Percentiles rank a stretch among this genome's conserved stretches.
Evolutionary conservation across 2,329 filamentous ascomycete species (phyloP).

Genomic region (Colletotrichum sp.): DNA sequence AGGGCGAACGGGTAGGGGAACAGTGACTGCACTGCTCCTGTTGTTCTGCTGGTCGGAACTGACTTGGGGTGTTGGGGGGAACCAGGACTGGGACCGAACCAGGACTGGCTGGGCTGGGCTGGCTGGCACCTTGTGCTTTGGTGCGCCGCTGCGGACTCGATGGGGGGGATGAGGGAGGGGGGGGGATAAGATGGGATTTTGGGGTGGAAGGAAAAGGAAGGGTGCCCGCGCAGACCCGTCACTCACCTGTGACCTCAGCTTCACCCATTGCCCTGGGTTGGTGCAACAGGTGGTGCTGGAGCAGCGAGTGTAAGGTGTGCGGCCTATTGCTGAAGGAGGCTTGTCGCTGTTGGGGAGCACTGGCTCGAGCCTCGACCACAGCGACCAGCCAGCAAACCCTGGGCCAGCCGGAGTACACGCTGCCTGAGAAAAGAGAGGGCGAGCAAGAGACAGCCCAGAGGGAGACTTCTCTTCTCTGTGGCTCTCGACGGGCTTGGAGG

Average conservation of each 20-base stretch:
- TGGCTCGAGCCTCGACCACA: neutral
- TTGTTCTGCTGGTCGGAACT: neutral
- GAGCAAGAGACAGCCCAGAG: neutral
- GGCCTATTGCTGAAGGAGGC: neutral
- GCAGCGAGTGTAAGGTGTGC: neutral
- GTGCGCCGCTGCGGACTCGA: conserved; percentile 15
- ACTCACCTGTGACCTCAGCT: neutral
- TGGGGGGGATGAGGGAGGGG: neutral
- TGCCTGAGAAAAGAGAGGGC: neutral
- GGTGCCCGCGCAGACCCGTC: conserved; percentile 3
- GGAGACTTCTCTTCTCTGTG: neutral
- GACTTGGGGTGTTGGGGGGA: neutral
- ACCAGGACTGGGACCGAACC: conserved; percentile 1
- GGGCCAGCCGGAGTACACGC: neutral
- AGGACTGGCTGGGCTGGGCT: conserved; percentile 12
- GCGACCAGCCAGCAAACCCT: neutral
- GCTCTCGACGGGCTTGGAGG: neutral
- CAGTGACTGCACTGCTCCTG: conserved; percentile 12
- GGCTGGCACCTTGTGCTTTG: conserved; percentile 2
- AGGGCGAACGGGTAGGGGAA: conserved; percentile 1
- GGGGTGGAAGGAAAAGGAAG: neutral
- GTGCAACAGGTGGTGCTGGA: neutral
- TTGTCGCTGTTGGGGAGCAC: conserved; percentile 10
- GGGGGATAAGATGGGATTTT: conserved; percentile 3
- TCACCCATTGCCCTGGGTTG: neutral